Conservation (phyloP, 495 filamentous ascomycete species). For the Bryoglossum gracile region DNA sequence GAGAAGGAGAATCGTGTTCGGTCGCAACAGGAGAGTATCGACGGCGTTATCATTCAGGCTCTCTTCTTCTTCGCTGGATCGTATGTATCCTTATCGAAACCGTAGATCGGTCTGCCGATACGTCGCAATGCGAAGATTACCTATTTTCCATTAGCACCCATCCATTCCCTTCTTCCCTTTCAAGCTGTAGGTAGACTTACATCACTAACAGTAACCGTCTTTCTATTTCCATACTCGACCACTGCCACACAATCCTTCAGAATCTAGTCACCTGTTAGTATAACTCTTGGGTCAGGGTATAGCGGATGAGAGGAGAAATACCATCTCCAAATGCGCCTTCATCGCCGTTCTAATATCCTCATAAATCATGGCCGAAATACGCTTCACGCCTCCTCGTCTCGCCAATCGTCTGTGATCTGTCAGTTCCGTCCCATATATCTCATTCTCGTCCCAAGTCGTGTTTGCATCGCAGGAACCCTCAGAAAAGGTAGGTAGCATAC, state of each 20-base stretch:
- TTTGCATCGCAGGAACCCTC: too few relatives aligned
- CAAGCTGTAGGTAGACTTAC: conserved; percentile 38
- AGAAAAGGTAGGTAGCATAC: too few relatives aligned
- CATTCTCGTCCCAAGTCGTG: too few relatives aligned
- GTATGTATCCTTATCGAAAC: conserved; percentile 31
- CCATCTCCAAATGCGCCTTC: conserved; percentile 43
- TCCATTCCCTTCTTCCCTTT: too few relatives aligned
- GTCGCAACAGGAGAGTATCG: too few relatives aligned
- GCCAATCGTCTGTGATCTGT: conserved; percentile 59
- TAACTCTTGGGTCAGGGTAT: too few relatives aligned
- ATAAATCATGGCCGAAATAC: conserved; percentile 66
- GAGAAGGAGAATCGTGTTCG: too few relatives aligned
- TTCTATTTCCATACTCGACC: conserved; percentile 38
- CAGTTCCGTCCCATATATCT: too few relatives aligned
- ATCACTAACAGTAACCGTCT: conserved; percentile 59
- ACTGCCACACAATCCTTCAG: conserved; percentile 43
- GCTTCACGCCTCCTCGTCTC: conserved; percentile 68
- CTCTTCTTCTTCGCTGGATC: not conserved
- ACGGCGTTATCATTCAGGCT: not conserved
- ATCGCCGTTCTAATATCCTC: conserved; percentile 54
- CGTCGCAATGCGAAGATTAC: conserved; percentile 53
- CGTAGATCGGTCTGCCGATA: conserved; percentile 42
- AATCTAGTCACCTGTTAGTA: conserved; percentile 36
- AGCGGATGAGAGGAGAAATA: conserved; percentile 27
- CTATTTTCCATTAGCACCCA: too few relatives aligned